phyloP scores from a whole-genome alignment of 1,284 basidiomycete species.

The Moniliophthora roreri region DNA sequence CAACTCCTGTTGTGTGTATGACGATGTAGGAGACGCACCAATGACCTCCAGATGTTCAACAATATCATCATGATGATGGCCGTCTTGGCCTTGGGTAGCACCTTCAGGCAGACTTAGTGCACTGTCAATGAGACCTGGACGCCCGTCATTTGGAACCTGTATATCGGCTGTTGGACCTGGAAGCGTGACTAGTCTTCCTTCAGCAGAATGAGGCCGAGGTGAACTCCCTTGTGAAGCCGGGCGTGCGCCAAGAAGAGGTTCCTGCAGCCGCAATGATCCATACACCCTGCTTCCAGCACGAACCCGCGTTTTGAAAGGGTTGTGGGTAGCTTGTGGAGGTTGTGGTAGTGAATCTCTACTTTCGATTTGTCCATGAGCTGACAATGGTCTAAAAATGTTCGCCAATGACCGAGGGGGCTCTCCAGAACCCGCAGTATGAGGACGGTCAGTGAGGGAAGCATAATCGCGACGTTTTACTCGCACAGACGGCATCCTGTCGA shows the following conservation, averaged over 20 bases:
- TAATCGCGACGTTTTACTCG: constrained; percentile 49
- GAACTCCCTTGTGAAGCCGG: neutral
- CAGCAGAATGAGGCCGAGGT: neutral
- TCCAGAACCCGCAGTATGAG: constrained; percentile 14
- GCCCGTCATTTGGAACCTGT: constrained; percentile 25
- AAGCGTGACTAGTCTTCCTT: constrained; percentile 11
- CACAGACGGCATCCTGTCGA: constrained; percentile 52
- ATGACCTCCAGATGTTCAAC: constrained; percentile 80
- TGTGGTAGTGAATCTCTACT: constrained; percentile 1
- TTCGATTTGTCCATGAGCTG: neutral
- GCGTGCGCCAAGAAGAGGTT: neutral
- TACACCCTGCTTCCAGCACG: constrained; percentile 4
- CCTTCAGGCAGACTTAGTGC: constrained; percentile 18
- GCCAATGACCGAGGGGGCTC: constrained; percentile 5
- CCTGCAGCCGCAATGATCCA: neutral
- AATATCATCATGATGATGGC: constrained; percentile 68
- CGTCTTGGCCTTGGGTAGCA: constrained; percentile 22
- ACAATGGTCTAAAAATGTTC: neutral
- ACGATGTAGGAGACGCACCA: constrained; percentile 37
- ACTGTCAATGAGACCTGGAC: constrained; percentile 25
- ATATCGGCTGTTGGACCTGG: constrained; percentile 20
- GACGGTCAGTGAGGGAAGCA: constrained; percentile 34
- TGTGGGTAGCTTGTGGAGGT: neutral
- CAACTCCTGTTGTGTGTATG: constrained; percentile 1
- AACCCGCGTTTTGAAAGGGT: neutral